Evolutionary conservation across 768 basidiomycete species (phyloP), one percentile per base, ranked within the genome.

Genomic region (Multifurca ochricompacta): DNA sequence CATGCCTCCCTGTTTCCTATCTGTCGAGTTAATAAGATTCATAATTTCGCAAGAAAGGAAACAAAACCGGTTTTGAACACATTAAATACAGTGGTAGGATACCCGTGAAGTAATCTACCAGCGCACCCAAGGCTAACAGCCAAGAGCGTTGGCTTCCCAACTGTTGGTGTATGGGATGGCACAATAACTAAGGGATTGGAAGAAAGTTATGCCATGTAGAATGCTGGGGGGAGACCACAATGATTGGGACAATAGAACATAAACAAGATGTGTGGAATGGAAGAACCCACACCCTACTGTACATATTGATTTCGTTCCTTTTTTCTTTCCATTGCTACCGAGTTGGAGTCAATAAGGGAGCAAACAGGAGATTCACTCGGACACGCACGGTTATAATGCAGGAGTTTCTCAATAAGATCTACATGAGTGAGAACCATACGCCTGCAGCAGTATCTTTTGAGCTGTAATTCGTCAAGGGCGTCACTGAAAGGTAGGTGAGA

Each of bases 351-450:
- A 56, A 14, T 8, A 32, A 13, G 37, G 16, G 32, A 41, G 27
- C 21, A 18, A 8, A 27, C 19, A 39, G 54, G 16, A 14, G 9
- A 6, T 18, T 39, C 27, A 25, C 7, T 4, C 14, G 21, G 30
- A 35, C 41, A 74, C 87, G 62, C 48, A 96, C 93, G 92, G 69
- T 94, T 95, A 69, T 95, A 98, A 64, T 95, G 91, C 21, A 98
- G 74, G 16, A 97, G 77, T 70, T 97, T 97, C 72, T 97, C 95
- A 62, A 97, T 97, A 59, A 97, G 77, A 71, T 97, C 95, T 52
- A 97, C 95, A 68, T 98, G 95, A 0, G 95, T 97, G 50, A 97
- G 73, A 5, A 98, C 90, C 95, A 97, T 98, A 43, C 95, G 81
- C 42, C 94, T 78, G 70, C 95, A 97, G 71, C 95, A 98, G 66